phyloP scores from a whole-genome alignment of 345 rosid genomes.

The Populus nigra region DNA sequence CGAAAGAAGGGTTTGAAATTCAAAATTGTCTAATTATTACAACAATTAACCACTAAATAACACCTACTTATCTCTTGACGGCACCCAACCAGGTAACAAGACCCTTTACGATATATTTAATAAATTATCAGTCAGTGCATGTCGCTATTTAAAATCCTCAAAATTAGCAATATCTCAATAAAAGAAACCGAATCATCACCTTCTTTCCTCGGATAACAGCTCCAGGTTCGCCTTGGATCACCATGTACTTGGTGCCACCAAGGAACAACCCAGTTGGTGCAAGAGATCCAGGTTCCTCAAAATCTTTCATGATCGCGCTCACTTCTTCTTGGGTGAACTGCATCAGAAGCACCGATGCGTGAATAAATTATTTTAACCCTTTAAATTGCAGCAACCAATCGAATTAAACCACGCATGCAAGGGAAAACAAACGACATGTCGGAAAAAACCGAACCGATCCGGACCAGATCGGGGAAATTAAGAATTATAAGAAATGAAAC shows the following conservation, averaged over 20 bases:
- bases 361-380: background rate
- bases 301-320: slow-evolving; percentile 25
- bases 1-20: background rate
- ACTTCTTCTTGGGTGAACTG: slow-evolving; percentile 24
- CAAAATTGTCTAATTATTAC: background rate
- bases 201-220: slow-evolving; percentile 34
- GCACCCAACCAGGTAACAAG: background rate
- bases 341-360: background rate
- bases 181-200: background rate
- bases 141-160: background rate
- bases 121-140: background rate
- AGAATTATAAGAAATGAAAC: background rate
- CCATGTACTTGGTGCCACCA: slow-evolving; percentile 37
- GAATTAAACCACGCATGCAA: background rate
- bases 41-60: background rate
- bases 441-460: background rate
- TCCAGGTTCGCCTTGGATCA: slow-evolving; percentile 34
- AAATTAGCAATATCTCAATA: background rate
- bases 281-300: slow-evolving; percentile 32
- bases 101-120: background rate
- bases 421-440: background rate
- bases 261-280: slow-evolving; percentile 32
- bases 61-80: background rate
- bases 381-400: background rate
- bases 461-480: background rate